phyloP scores from a whole-genome alignment of 495 filamentous ascomycete genomes.

The Hypoxylon cercidicola region DNA sequence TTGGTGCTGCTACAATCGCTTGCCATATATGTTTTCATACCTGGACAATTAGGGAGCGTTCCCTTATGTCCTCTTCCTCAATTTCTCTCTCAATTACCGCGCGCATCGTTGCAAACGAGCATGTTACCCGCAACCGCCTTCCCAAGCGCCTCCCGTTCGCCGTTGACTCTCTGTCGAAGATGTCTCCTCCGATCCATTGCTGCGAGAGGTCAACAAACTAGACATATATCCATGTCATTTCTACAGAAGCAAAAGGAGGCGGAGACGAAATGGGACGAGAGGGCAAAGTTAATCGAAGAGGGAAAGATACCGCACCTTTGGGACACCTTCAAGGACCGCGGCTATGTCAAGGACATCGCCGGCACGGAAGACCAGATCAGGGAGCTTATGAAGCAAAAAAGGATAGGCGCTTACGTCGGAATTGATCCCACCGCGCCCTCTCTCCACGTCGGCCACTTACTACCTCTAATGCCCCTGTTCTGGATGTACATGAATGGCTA shows the following conservation, averaged over 20 bases:
- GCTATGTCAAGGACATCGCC: constrained; percentile 80
- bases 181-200: constrained; percentile 38
- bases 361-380: constrained; percentile 75
- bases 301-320: constrained; percentile 73
- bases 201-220: constrained; percentile 15
- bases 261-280: constrained; percentile 64
- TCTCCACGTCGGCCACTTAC: constrained; percentile 89
- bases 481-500: constrained; percentile 93
- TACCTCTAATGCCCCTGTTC: constrained; percentile 92
- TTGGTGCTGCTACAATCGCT: too few species aligned
- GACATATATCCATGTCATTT: constrained; percentile 48
- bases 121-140: constrained; percentile 25
- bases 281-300: constrained; percentile 65
- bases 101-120: constrained; percentile 6
- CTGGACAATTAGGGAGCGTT: not conserved
- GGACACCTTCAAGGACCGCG: constrained; percentile 79
- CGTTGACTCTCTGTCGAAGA: constrained; percentile 37
- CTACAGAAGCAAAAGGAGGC: constrained; percentile 64
- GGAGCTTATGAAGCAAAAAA: constrained; percentile 72
- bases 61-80: constrained; percentile 1
- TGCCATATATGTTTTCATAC: constrained; percentile 8
- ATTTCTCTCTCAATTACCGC: not conserved
- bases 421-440: constrained; percentile 93
- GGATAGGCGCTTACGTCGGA: constrained; percentile 85
- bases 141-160: constrained; percentile 7